Evolutionary conservation across 2,329 filamentous ascomycete species (phyloP), one percentile per base, ranked within the genome.

Genomic region (Aciculosporium take): DNA sequence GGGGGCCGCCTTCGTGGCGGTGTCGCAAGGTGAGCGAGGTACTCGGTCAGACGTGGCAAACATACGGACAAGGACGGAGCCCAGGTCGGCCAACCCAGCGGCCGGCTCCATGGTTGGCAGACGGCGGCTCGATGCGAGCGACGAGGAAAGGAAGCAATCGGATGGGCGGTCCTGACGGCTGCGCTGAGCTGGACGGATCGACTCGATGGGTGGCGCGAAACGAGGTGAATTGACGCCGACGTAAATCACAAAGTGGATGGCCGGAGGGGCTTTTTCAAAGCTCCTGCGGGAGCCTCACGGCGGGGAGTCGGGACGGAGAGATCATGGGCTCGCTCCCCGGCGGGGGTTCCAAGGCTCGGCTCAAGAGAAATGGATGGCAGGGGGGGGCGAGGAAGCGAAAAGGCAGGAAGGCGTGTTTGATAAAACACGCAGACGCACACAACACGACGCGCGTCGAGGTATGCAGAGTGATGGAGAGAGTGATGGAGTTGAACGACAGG

Each of bases 1-100:
- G n/a, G n/a, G n/a, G n/a, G n/a, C n/a, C n/a, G n/a, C n/a, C n/a
- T n/a, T n/a, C n/a, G n/a, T n/a, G n/a, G n/a, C n/a, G n/a, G n/a
- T n/a, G 23, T 27, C 17, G 39, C 39, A 23, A 21, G 17, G 38
- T n/a, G 21, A 15, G n/a, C n/a, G n/a, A n/a, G n/a, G n/a, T n/a
- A n/a, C n/a, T n/a, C n/a, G 17, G 39, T 15, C 15, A 21, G 13
- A 17, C 5, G 31, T 17, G 20, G 12, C 5, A 20, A 29, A 53
- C 56, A 33, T 49, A 61, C 58, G 49, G 40, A 61, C 47, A 46
- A 61, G 53, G 48, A 47, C 47, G 33, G 58, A 49, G 54, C 56
- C 52, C 52, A 58, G 50, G 31, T 48, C 47, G 43, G 49, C 56
- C 38, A 59, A 44, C 2, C 53, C 37, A 30, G 51, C 43, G 23